Base-by-base conservation (phyloP, 495 filamentous ascomycete species). In the Staphylotrichum longicolle region DNA sequence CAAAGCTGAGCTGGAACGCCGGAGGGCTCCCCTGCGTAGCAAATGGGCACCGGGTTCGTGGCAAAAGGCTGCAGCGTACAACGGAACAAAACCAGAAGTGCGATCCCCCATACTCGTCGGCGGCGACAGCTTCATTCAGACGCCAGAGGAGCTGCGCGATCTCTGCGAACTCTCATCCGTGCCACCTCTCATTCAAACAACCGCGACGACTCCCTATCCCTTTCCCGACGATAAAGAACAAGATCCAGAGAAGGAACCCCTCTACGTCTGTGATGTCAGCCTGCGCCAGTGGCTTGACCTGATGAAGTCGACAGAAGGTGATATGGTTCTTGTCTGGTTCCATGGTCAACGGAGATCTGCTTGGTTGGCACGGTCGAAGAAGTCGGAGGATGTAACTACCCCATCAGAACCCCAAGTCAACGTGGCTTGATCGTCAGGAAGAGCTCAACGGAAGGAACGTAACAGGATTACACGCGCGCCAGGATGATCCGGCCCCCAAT, bases 71-170 rank as follows among this genome's bases (percentile, higher is more conserved):
- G 49, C 49, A 8, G 49, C 49, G 2, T 52, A 52, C 33, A 52
- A 52, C 7, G 49, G 33, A 6, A 52, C 49, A 7, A 37, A 37
- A 7, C 49, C 49, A 20, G 49, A 52, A 52, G 49, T 52, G 49
- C 49, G 49, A n/a, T 37, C 33, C n/a, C 49, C 49, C 1, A 32
- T 52, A 14, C 15, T 52, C 14, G 34, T 52, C 4, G 49, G 49
- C 34, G 49, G 49, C 34, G 49, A 52, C 33, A 37, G 49, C 5
- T 20, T 52, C 33, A 9, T 52, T 10, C 49, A 5, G 9, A 52
- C 12, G 12, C 49, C 49, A 52, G 49, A 52, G 9, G 33, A 52
- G 4, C 34, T 52, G 12, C 14, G 34, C 14, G 6, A 52, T 15
- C 33, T 35, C 49, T 52, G 32, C 32, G 0, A 52, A 7, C 49